Base-by-base conservation (phyloP, 768 basidiomycete genomes). In the Pisolithus albus region DNA sequence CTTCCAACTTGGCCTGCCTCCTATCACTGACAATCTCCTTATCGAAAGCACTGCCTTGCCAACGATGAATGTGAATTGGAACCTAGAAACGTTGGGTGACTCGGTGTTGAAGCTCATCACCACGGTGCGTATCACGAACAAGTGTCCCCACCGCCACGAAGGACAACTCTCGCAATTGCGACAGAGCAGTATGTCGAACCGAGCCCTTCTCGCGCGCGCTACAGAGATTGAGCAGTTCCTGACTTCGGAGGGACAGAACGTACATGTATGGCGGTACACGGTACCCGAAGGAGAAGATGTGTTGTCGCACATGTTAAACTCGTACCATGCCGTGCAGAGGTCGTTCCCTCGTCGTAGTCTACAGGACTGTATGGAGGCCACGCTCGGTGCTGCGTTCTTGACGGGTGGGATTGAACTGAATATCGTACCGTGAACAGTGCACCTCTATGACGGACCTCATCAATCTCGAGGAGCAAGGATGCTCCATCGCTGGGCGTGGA, bases 311-410 rank as follows among this genome's bases (percentile, higher is more conserved):
- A 54, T 69, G 34, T 37, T 40, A 5, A 67, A 52, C 42, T 68
- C 59, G 19, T 64, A 38, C 21, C 65, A 68, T 30, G 45, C 41
- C 38, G 72, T 72, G n/a, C 56, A 49, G 48, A 76, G 84, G 32
- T 66, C 67, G 34, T 79, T 83, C 51, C 80, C 84, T 4, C 75
- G 88, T 24, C 70, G 88, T 51, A 83, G 86, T 59, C 66, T 94
- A 55, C 88, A 90, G 61, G 92, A 94, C 61, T 91, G 86, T 61
- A 88, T 92, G 82, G 92, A 94, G 63, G 86, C 92, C 0, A 74
- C 82, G 5, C 70, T 94, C 3, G 92, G 90, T 10, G 91, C 88
- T 2, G 79, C 81, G 24, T 92, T 84, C 57, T 56, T 83, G 15
- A 73, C 79, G 1, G 92, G 89, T 4, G 88, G 90, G 0, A 80